phyloP scores from a whole-genome alignment of 108 stramenopile species.

The Fistulifera solaris region DNA sequence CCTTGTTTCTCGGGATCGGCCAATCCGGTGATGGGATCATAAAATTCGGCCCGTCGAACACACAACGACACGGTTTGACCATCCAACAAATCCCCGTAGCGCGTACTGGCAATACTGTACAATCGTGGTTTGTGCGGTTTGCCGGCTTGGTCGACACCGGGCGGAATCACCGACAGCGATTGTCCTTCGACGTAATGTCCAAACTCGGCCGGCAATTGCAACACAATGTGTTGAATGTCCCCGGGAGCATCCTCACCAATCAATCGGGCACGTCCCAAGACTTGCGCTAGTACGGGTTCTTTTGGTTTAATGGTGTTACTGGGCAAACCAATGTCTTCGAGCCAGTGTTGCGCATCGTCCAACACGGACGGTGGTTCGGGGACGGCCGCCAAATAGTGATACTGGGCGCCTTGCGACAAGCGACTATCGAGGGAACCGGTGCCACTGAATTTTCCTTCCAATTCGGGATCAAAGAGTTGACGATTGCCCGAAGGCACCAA shows the following conservation, averaged over 20 bases:
- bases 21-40: conserved; percentile 50
- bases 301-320: conserved; percentile 62
- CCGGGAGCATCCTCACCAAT: conserved; percentile 74
- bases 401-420: conserved; percentile 16
- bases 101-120: conserved; percentile 79
- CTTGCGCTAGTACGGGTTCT: conserved; percentile 53
- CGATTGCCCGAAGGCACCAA: conserved; percentile 27
- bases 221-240: conserved; percentile 74
- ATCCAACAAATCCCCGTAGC: conserved; percentile 76
- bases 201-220: conserved; percentile 48
- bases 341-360: conserved; percentile 58
- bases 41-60: conserved; percentile 77
- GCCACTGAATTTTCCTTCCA: conserved; percentile 46
- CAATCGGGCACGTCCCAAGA: conserved; percentile 52
- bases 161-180: conserved; percentile 72
- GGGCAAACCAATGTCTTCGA: conserved; percentile 75
- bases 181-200: conserved; percentile 87
- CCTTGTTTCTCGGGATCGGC: conserved; percentile 61
- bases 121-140: conserved; percentile 67
- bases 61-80: conserved; percentile 74
- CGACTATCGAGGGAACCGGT: conserved; percentile 29
- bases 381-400: not conserved
- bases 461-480: conserved; percentile 53
- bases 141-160: conserved; percentile 46
- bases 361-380: conserved; percentile 16